A percentile compares a stretch with the other conserved stretches of the same genome.
phyloP scores from a whole-genome alignment of 805 yeast species.

The Pichia nanzhaoensis region DNA sequence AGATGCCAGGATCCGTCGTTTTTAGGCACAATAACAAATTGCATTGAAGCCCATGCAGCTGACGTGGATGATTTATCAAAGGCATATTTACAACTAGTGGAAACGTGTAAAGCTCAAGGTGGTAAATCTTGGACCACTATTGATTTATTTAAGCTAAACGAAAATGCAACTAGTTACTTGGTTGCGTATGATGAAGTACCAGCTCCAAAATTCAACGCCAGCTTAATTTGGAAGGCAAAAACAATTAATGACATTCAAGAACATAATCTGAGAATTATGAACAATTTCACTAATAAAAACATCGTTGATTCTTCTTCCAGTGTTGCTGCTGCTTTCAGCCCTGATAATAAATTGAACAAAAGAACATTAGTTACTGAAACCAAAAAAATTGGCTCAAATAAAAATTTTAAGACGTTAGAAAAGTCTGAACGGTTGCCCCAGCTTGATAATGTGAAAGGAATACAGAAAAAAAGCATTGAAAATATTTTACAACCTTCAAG shows the following conservation, averaged over 20 bases:
- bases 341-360: not conserved
- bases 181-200: constrained; percentile 14
- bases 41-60: constrained; percentile 28
- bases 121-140: constrained; percentile 22
- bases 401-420: constrained; percentile 3
- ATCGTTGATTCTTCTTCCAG: not conserved
- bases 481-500: constrained; percentile 5
- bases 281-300: not conserved
- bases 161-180: constrained; percentile 24
- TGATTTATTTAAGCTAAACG: constrained; percentile 25
- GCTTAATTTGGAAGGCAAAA: constrained; percentile 10
- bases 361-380: not conserved
- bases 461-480: constrained; percentile 9
- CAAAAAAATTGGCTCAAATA: constrained; percentile 7
- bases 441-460: constrained; percentile 4
- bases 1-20: constrained; percentile 31
- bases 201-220: constrained; percentile 9
- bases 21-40: constrained; percentile 31
- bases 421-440: constrained; percentile 6
- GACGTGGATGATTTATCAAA: constrained; percentile 25
- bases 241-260: constrained; percentile 1
- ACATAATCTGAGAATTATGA: not conserved
- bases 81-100: constrained; percentile 30
- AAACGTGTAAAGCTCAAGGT: constrained; percentile 31
- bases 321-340: not conserved